A percentile compares a stretch with the other conserved stretches of the same genome.
phyloP scores from a whole-genome alignment of 2,329 filamentous ascomycete species.

The Paecilomyces sp. region DNA sequence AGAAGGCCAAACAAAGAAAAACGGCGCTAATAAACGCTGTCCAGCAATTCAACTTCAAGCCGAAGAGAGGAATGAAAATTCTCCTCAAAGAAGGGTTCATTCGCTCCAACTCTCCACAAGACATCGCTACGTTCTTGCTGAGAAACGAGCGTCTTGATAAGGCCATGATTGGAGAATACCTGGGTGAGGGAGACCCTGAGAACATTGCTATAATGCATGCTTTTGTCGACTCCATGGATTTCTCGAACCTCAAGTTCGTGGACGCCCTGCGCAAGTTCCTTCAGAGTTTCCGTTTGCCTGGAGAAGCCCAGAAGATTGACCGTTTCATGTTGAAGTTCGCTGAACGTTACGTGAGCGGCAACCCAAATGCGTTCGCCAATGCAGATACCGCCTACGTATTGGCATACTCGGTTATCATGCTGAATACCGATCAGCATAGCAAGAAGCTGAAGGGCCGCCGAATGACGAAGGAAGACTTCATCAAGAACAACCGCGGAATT shows the following conservation, averaged over 20 bases:
- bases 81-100: constrained; percentile 85
- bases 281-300: constrained; percentile 88
- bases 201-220: constrained; percentile 98
- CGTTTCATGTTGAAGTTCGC: constrained; percentile 99
- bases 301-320: constrained; percentile 98
- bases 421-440: constrained; percentile 95
- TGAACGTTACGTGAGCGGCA: constrained; percentile 87
- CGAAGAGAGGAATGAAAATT: constrained; percentile 83
- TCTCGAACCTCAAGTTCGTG: constrained; percentile 82
- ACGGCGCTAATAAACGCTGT: constrained; percentile 86
- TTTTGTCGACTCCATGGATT: constrained; percentile 94
- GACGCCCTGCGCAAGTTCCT: constrained; percentile 86
- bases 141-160: constrained; percentile 83
- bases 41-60: constrained; percentile 94
- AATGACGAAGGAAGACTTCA: constrained; percentile 96
- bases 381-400: constrained; percentile 96
- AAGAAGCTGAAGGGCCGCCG: constrained; percentile 69
- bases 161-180: constrained; percentile 82
- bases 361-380: constrained; percentile 95
- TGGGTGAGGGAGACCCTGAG: constrained; percentile 86
- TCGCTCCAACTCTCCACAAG: constrained; percentile 64
- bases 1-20: constrained; percentile 89
- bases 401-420: constrained; percentile 90
- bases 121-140: constrained; percentile 78
- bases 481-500: constrained; percentile 98